phyloP scores from a whole-genome alignment of 1,284 basidiomycete genomes.

The Filobasidium uniguttulatum region DNA sequence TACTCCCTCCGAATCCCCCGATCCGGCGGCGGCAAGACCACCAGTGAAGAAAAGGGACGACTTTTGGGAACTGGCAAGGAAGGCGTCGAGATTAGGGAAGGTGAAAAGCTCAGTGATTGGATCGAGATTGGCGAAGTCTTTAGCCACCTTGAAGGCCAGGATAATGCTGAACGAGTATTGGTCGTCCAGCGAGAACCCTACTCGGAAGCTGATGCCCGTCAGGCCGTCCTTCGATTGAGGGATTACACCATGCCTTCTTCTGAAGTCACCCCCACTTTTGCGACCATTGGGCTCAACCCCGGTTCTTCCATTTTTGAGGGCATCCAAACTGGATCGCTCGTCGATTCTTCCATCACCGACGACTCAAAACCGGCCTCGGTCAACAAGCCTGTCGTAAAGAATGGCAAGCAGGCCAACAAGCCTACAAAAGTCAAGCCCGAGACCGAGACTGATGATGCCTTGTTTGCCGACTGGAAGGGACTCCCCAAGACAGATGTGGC shows the following conservation, averaged over 20 bases:
- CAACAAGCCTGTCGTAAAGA: conserved; percentile 16
- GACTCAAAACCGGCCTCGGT: conserved; percentile 20
- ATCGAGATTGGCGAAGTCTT: conserved; percentile 37
- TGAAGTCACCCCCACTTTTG: conserved; percentile 31
- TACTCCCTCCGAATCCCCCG: conserved; percentile 33
- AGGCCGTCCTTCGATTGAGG: conserved; percentile 40
- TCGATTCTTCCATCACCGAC: conserved; percentile 15
- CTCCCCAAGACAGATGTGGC: conserved; percentile 24
- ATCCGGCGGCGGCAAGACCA: conserved; percentile 10
- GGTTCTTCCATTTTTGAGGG: conserved; percentile 41
- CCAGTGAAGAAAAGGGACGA: conserved; percentile 16
- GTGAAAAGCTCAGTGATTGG: conserved; percentile 37
- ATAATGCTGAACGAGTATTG: conserved; percentile 20
- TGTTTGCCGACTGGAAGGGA: conserved; percentile 36
- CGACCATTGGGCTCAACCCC: conserved; percentile 37
- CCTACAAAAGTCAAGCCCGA: conserved; percentile 25
- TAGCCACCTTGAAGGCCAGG: conserved; percentile 23
- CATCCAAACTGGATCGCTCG: conserved; percentile 35
- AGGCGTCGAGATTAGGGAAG: conserved; percentile 29
- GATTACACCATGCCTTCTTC: conserved; percentile 40
- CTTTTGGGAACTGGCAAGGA: conserved; percentile 25
- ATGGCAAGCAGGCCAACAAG: conserved; percentile 16
- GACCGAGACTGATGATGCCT: conserved; percentile 24
- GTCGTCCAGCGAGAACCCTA: conserved; percentile 39
- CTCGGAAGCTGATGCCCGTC: conserved; percentile 41